Percentiles rank a stretch among this genome's conserved stretches.
phyloP scores from a whole-genome alignment of 1,139 yeast species.

The Arxiozyma slooffiae region DNA sequence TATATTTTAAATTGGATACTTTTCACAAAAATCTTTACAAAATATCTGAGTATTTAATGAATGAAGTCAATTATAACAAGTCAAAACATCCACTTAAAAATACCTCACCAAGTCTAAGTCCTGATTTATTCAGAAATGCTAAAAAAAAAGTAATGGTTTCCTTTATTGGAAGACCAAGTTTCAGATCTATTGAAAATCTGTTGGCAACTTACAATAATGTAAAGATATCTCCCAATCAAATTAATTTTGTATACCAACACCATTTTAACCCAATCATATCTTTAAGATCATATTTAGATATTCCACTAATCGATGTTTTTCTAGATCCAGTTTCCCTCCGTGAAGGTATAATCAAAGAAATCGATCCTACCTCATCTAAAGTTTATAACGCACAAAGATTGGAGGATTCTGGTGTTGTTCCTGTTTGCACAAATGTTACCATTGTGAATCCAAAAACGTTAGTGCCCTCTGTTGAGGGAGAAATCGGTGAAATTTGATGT shows the following conservation, averaged over 20 bases:
- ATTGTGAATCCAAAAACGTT: slow-evolving; percentile 91
- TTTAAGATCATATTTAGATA: slow-evolving; percentile 68
- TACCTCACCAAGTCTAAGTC: slow-evolving; percentile 12
- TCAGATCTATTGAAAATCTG: slow-evolving; percentile 48
- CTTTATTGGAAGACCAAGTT: slow-evolving; percentile 65
- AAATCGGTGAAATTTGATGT: slow-evolving; percentile 96
- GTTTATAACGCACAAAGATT: slow-evolving; percentile 51
- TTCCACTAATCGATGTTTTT: slow-evolving; percentile 80
- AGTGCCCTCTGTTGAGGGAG: slow-evolving; percentile 76
- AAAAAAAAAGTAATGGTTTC: slow-evolving; percentile 84
- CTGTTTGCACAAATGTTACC: slow-evolving; percentile 87
- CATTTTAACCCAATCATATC: slow-evolving; percentile 76
- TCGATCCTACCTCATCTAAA: slow-evolving; percentile 60
- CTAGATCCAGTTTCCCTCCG: slow-evolving; percentile 82
- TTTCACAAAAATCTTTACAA: slow-evolving; percentile 62
- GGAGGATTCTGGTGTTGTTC: slow-evolving; percentile 94
- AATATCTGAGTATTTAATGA: slow-evolving; percentile 35
- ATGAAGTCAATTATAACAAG: slow-evolving; percentile 7
- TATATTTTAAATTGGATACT: slow-evolving; percentile 80
- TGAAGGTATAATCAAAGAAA: slow-evolving; percentile 75
- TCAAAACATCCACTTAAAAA: neutral
- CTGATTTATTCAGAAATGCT: slow-evolving; percentile 47
- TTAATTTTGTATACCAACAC: slow-evolving; percentile 73
- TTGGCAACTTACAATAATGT: slow-evolving; percentile 57
- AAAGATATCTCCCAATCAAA: slow-evolving; percentile 56